These are phyloP conservation scores for Aspergillus sclerotioniger DNA, from an alignment of 495 filamentous ascomycete species.

Conservation along the genomic window DNA sequence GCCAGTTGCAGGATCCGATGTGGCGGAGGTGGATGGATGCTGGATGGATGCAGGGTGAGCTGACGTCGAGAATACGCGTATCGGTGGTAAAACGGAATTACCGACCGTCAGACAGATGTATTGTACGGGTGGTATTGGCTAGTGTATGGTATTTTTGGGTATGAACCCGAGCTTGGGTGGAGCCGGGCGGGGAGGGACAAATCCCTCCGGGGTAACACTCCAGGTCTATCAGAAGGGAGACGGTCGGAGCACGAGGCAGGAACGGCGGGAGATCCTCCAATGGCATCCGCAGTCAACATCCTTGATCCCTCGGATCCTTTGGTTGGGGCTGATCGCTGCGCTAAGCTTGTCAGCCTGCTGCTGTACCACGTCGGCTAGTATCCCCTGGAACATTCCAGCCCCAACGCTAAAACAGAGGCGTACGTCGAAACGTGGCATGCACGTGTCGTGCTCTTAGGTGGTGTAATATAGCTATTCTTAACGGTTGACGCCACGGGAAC, in stretches of 20 bases:
- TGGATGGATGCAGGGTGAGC: not conserved
- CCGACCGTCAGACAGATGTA: not conserved
- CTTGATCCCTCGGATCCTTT: not conserved
- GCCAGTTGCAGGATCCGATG: not conserved
- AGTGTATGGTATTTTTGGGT: not conserved
- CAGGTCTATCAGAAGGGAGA: not conserved
- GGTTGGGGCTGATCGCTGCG: too few species aligned
- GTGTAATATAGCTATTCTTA: not conserved
- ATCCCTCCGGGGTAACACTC: not conserved
- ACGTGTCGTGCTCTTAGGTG: not conserved
- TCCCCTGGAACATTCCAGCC: not conserved
- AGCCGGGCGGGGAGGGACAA: not conserved
- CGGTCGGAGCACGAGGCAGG: too few species aligned
- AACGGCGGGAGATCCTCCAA: not conserved
- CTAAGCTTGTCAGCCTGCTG: not conserved
- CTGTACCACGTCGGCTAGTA: not conserved
- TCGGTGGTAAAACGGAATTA: not conserved
- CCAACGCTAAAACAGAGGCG: not conserved
- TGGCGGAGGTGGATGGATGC: not conserved
- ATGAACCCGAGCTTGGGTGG: not conserved
- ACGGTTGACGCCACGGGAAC: not conserved
- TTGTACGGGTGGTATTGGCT: not conserved
- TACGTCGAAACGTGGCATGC: not conserved
- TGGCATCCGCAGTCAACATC: not conserved
- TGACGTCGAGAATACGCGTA: not conserved